These are phyloP conservation scores for Solanum paucissectum DNA, from an alignment of 257 asterid genomes.

Conservation along the genomic window DNA sequence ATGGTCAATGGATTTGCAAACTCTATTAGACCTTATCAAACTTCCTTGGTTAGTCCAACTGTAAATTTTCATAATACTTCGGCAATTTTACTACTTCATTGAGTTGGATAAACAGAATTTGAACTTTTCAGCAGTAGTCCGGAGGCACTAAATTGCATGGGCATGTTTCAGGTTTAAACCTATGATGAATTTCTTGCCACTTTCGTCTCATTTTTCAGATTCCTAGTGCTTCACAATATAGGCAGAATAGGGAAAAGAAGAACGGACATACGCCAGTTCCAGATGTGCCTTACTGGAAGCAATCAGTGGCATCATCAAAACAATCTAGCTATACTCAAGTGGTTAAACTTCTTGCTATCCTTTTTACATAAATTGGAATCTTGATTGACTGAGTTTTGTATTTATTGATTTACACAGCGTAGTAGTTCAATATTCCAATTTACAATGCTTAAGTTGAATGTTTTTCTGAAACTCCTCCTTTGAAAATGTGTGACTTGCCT, in stretches of 20 bases:
- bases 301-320: conserved; percentile 23
- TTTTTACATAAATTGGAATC: background rate
- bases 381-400: background rate
- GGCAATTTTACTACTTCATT: background rate
- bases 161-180: background rate
- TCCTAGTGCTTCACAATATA: conserved; percentile 39
- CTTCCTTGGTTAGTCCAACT: conserved; percentile 43
- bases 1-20: conserved; percentile 40
- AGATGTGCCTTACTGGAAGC: conserved; percentile 23
- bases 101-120: background rate
- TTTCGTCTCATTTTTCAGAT: conserved; percentile 14
- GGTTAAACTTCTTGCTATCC: background rate
- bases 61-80: background rate
- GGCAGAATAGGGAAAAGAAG: conserved; percentile 55
- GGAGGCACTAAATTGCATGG: background rate
- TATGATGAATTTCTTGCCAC: background rate
- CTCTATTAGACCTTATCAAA: conserved; percentile 34
- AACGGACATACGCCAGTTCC: conserved; percentile 25
- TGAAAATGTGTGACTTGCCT: background rate
- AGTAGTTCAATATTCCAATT: background rate
- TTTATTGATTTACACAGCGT: background rate
- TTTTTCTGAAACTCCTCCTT: background rate
- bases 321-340: conserved; percentile 57
- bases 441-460: background rate
- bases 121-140: background rate